Evolutionary conservation across 495 filamentous ascomycete species (phyloP).

Genomic region (Hypoxylon lenormandii): DNA sequence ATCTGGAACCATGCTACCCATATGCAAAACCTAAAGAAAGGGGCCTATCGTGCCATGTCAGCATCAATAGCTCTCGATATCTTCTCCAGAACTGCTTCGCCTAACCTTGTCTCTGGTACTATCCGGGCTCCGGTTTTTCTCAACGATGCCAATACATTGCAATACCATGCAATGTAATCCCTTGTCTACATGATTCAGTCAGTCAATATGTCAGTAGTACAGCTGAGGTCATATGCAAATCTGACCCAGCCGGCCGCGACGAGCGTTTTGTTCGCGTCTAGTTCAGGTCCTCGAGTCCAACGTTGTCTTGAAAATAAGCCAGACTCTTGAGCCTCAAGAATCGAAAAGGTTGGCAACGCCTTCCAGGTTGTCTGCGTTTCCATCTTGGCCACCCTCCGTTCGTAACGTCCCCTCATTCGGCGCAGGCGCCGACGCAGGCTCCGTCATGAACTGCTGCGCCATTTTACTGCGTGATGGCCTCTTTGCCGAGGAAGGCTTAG

Average conservation of each 20-base stretch:
- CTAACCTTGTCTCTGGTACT: constrained; percentile 20
- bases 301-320: background rate
- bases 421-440: constrained; percentile 27
- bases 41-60: constrained; percentile 23
- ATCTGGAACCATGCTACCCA: no score
- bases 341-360: constrained; percentile 51
- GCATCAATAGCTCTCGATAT: constrained; percentile 8
- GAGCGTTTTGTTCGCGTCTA: background rate
- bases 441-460: constrained; percentile 68
- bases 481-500: constrained; percentile 42
- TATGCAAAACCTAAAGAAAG: background rate
- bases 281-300: background rate
- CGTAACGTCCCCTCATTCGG: constrained; percentile 12
- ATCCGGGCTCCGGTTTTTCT: constrained; percentile 3
- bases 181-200: no score
- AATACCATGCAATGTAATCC: background rate
- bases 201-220: constrained; percentile 1
- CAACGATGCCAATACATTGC: background rate
- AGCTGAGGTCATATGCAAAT: background rate
- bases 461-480: constrained; percentile 64
- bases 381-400: constrained; percentile 18
- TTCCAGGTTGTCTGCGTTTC: constrained; percentile 45
- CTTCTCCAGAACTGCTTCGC: constrained; percentile 14
- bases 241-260: background rate
- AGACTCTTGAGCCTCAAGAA: constrained; percentile 16